Percentiles rank a stretch among this genome's conserved stretches.
These are phyloP conservation scores for Purpureocillium takamizusanense DNA, from an alignment of 2,329 filamentous ascomycete genomes.

Conservation along the genomic window DNA sequence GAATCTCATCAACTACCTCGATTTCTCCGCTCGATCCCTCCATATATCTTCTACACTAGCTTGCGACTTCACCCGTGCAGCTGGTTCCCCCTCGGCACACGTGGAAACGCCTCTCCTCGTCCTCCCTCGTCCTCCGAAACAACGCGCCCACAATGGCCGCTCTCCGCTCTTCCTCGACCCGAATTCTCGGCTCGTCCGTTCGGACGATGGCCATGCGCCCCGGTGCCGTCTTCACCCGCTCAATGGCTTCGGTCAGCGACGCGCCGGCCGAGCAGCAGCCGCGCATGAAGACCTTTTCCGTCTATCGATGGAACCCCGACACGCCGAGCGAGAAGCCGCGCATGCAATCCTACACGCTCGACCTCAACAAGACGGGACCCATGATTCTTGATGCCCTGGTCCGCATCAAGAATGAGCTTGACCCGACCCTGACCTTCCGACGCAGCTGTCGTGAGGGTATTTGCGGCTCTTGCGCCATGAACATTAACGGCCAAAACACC, in stretches of 20 bases:
- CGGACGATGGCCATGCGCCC: slow-evolving; percentile 26
- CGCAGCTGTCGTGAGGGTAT: slow-evolving; percentile 96
- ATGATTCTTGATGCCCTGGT: slow-evolving; percentile 98
- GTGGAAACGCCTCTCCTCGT: slow-evolving; percentile 10
- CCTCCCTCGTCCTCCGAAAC: slow-evolving; percentile 13
- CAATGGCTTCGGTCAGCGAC: slow-evolving; percentile 48
- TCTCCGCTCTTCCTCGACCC: slow-evolving; percentile 49
- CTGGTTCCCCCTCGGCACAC: neutral
- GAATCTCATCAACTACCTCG: neutral
- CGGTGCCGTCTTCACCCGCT: slow-evolving; percentile 35
- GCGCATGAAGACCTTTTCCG: slow-evolving; percentile 86
- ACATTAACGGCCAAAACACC: slow-evolving; percentile 98
- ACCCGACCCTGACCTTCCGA: slow-evolving; percentile 93
- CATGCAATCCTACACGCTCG: slow-evolving; percentile 92
- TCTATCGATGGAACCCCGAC: slow-evolving; percentile 98
- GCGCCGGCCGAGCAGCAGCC: slow-evolving; percentile 55
- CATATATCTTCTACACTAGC: neutral
- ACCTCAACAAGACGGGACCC: slow-evolving; percentile 97
- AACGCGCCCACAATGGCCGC: slow-evolving; percentile 39
- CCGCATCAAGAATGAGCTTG: slow-evolving; percentile 97
- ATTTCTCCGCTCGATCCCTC: neutral
- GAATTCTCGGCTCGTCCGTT: slow-evolving; percentile 39
- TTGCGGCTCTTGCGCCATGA: slow-evolving; percentile 98
- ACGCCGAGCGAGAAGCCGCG: slow-evolving; percentile 82
- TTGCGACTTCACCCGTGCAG: too few species aligned